These are phyloP conservation scores for Kodamaea alishanica DNA, from an alignment of 1,139 yeast genomes.

Conservation along the genomic window DNA sequence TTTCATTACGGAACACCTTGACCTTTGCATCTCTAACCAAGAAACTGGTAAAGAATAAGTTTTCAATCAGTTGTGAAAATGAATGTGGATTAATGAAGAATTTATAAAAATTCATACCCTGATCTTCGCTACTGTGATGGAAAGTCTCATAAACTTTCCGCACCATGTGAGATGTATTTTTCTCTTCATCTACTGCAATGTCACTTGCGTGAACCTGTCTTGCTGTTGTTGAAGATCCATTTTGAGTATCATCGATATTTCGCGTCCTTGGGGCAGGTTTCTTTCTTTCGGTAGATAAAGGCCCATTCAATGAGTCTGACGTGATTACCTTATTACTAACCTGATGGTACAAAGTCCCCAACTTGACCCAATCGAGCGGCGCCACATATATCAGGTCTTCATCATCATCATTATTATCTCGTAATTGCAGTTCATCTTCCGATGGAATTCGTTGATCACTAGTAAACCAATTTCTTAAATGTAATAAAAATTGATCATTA, in stretches of 20 bases:
- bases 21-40: constrained; percentile 70
- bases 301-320: constrained; percentile 66
- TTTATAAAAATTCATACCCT: constrained; percentile 55
- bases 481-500: constrained; percentile 42
- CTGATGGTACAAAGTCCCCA: constrained; percentile 54
- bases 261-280: constrained; percentile 34
- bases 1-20: constrained; percentile 45
- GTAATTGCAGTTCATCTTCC: constrained; percentile 10
- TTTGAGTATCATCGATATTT: constrained; percentile 41
- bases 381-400: constrained; percentile 4
- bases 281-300: constrained; percentile 61
- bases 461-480: constrained; percentile 25
- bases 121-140: constrained; percentile 25
- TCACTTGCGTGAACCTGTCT: constrained; percentile 50
- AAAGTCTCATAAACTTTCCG: constrained; percentile 42
- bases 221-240: constrained; percentile 46
- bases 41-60: constrained; percentile 77
- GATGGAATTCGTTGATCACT: constrained; percentile 13
- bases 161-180: constrained; percentile 59
- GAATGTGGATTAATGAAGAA: constrained; percentile 73
- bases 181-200: constrained; percentile 43
- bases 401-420: constrained; percentile 12
- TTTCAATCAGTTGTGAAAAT: constrained; percentile 78
- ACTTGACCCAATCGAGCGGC: constrained; percentile 52
- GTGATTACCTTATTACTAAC: constrained; percentile 48